Evolutionary conservation across 805 yeast species (phyloP).

Genomic region (Metschnikowia picachoensis): DNA sequence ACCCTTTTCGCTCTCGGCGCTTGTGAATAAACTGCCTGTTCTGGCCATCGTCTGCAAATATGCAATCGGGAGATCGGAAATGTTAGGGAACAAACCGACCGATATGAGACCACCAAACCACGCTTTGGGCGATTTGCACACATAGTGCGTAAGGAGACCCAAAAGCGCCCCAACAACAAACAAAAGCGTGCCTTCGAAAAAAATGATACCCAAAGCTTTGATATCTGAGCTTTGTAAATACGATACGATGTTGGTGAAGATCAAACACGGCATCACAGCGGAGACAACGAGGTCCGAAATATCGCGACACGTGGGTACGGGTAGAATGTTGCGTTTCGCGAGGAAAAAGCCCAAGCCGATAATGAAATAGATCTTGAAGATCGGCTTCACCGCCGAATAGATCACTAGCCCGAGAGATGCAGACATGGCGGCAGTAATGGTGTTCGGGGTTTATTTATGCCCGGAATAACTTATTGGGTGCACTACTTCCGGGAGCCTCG

Average conservation of each 20-base stretch:
- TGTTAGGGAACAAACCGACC: slow-evolving; percentile 74
- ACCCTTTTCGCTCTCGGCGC: slow-evolving; percentile 64
- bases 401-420: slow-evolving; percentile 56
- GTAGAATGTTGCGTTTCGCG: slow-evolving; percentile 58
- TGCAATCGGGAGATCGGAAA: slow-evolving; percentile 82
- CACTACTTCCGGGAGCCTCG: too few relatives aligned
- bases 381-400: slow-evolving; percentile 81
- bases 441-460: too few relatives aligned
- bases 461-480: too few relatives aligned
- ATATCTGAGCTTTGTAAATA: slow-evolving; percentile 67
- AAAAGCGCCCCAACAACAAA: slow-evolving; percentile 48
- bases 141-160: slow-evolving; percentile 42
- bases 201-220: slow-evolving; percentile 63
- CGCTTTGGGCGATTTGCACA: slow-evolving; percentile 59
- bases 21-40: slow-evolving; percentile 51
- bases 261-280: slow-evolving; percentile 69
- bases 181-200: slow-evolving; percentile 45
- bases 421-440: slow-evolving; percentile 5
- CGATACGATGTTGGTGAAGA: slow-evolving; percentile 67
- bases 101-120: slow-evolving; percentile 76
- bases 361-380: slow-evolving; percentile 73
- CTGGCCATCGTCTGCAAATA: slow-evolving; percentile 69
- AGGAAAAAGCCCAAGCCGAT: slow-evolving; percentile 62
- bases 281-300: slow-evolving; percentile 66
- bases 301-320: slow-evolving; percentile 63